A percentile compares a stretch with the other conserved stretches of the same genome.
These are phyloP conservation scores for Sporothrix inflata DNA, from an alignment of 2,329 filamentous ascomycete genomes.

Conservation along the genomic window DNA sequence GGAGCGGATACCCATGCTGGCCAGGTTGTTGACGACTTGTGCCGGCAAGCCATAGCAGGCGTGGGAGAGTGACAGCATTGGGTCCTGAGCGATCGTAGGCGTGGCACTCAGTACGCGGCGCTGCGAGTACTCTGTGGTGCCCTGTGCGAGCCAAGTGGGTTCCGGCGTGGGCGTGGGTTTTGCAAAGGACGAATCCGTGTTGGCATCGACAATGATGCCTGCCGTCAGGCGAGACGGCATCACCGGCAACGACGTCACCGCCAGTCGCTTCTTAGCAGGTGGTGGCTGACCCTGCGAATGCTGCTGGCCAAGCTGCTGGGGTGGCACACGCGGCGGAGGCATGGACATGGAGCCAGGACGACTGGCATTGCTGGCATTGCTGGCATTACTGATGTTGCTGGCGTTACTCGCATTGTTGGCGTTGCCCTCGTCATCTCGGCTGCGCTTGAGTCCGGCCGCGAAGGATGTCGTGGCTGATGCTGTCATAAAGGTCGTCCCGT, in stretches of 20 bases:
- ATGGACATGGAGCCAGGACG: not conserved
- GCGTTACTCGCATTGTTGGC: not conserved
- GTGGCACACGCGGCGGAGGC: not conserved
- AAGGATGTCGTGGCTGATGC: slow-evolving; percentile 6
- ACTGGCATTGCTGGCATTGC: not conserved
- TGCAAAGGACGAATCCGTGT: not conserved
- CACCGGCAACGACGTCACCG: slow-evolving; percentile 7
- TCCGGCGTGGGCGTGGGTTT: slow-evolving; percentile 20
- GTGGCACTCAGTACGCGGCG: slow-evolving; percentile 56
- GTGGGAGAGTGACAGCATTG: slow-evolving; percentile 64
- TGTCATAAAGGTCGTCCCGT: slow-evolving; percentile 19
- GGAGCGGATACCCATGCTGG: slow-evolving; percentile 65
- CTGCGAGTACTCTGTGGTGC: slow-evolving; percentile 59
- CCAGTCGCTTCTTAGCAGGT: not conserved
- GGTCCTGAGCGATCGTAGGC: slow-evolving; percentile 55
- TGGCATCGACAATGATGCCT: slow-evolving; percentile 29
- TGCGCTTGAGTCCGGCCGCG: slow-evolving; percentile 27
- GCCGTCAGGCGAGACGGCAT: too few relatives aligned
- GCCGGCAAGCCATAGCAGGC: slow-evolving; percentile 64
- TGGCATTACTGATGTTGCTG: not conserved
- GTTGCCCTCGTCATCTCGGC: not conserved
- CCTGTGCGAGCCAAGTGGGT: slow-evolving; percentile 48
- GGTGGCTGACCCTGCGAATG: not conserved
- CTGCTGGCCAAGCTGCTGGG: not conserved
- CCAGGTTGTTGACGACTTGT: slow-evolving; percentile 66